These are phyloP conservation scores for Urostyla sp. DNA, from an alignment of 73 alveolate genomes.

Conservation along the genomic window DNA sequence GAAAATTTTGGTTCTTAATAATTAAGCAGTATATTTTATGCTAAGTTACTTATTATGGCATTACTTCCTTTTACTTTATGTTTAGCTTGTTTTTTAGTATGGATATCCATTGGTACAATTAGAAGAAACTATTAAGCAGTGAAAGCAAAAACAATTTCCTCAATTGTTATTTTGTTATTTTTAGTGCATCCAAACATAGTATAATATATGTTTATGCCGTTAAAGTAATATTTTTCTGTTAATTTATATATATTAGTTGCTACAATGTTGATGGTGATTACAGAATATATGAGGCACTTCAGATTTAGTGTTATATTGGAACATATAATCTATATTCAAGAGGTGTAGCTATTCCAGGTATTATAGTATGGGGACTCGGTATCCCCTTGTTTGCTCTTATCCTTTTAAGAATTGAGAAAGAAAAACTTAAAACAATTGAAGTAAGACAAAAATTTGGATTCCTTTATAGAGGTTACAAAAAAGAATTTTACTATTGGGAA, in stretches of 20 bases:
- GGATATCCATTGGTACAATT: not conserved
- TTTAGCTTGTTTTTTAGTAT: not conserved
- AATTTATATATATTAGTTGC: slow-evolving; percentile 54
- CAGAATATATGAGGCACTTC: slow-evolving; percentile 50
- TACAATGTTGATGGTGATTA: slow-evolving; percentile 60
- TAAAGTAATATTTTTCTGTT: slow-evolving; percentile 5
- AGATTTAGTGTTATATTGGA: slow-evolving; percentile 63
- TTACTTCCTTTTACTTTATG: not conserved
- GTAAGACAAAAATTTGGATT: not conserved
- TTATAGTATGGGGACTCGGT: too few relatives aligned
- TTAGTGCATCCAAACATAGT: slow-evolving; percentile 70
- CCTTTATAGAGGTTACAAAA: not conserved
- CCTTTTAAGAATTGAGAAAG: not conserved
- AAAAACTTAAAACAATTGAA: not conserved
- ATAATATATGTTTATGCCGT: slow-evolving; percentile 62
- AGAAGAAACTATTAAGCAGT: not conserved
- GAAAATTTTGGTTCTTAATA: not conserved
- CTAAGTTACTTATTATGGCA: not conserved
- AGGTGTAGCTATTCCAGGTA: too few relatives aligned
- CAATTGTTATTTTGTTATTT: slow-evolving; percentile 58
- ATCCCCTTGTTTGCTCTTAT: not conserved
- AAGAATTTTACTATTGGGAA: not conserved
- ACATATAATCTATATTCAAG: too few relatives aligned
- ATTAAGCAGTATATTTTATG: not conserved
- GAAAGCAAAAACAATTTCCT: not conserved